A percentile compares a stretch with the other conserved stretches of the same genome.
These are phyloP conservation scores for Pistacia integerrima DNA, from an alignment of 345 rosid species.

Conservation along the genomic window DNA sequence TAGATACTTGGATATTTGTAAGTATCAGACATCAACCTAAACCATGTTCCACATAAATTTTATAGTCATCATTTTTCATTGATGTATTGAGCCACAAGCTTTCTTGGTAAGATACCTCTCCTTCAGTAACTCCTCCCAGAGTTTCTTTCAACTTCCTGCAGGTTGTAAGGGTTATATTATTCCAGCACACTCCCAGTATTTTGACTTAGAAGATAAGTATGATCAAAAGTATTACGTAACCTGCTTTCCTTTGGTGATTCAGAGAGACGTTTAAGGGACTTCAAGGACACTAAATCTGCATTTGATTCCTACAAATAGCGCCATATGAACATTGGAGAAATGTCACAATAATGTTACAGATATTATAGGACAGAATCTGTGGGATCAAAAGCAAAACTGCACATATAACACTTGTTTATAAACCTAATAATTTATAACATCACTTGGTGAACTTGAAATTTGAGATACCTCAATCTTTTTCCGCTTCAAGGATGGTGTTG, in stretches of 20 bases:
- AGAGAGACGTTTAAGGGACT: slow-evolving; percentile 61
- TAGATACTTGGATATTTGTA: slow-evolving; percentile 8
- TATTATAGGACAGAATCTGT: neutral
- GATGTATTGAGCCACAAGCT: slow-evolving; percentile 7
- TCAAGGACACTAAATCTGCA: slow-evolving; percentile 31
- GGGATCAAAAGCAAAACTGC: slow-evolving; percentile 17
- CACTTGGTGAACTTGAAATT: neutral
- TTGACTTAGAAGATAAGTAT: slow-evolving; percentile 3
- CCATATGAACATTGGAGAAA: neutral
- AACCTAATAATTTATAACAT: neutral
- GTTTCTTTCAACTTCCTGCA: slow-evolving; percentile 44
- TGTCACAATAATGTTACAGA: neutral
- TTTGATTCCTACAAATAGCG: slow-evolving; percentile 48
- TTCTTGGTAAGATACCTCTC: slow-evolving; percentile 43
- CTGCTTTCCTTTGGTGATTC: slow-evolving; percentile 62
- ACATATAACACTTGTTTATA: neutral
- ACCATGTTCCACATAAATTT: neutral
- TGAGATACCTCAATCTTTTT: slow-evolving; percentile 59
- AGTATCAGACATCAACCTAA: slow-evolving; percentile 1
- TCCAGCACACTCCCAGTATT: slow-evolving; percentile 7
- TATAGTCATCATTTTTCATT: neutral
- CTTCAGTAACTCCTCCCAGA: slow-evolving; percentile 31
- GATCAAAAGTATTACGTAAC: slow-evolving; percentile 32
- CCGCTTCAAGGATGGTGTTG: slow-evolving; percentile 60
- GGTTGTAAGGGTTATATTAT: slow-evolving; percentile 11